Evolutionary conservation across 2,329 filamentous ascomycete species (phyloP), one percentile per base, ranked within the genome.

Genomic region (Pestalotiopsis sp.): DNA sequence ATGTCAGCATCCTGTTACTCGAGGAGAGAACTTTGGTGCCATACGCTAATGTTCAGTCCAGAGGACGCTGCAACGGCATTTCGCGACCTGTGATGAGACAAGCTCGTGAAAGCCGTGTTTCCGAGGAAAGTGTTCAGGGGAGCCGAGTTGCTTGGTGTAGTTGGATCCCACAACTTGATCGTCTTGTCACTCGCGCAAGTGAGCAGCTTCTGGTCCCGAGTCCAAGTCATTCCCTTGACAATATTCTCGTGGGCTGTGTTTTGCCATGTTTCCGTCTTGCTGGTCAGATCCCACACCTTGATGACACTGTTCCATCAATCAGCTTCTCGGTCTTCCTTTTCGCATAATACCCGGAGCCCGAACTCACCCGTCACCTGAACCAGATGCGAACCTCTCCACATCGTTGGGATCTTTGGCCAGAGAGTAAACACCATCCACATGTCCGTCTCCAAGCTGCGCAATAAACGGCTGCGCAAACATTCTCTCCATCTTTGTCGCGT

Each of bases 81-180:
- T 58, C 90, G 86, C 31, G 88, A 89, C 57, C 95, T 89, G 80
- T 99, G 96, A 76, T 96, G 92, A 2, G 93, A 92, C 58, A 98
- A 82, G 58, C 90, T 90, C 7, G 93, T 97, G 79, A 97, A 98
- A 56, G 94, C 93, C 65, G 90, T 90, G 62, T 89, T 85, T 41
- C 96, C 95, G 12, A 97, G 88, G 87, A 94, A 98, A 20, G 94
- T 97, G 41, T 93, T 91, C 66, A 93, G 83, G 0, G 95, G 95
- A n/a, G 90, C 85, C 14, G 91, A 84, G 65, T 90, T 89, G 69
- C 87, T 86, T 80, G 7, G 91, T 91, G 78, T 92, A 90, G 79
- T 97, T 97, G 1, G 95, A 75, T 98, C 94, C 82, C 93, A 98
- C 39, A 99, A 84, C 80, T 98, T 97, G 76, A 98, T 89, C 4